phyloP scores from a whole-genome alignment of 2,329 filamentous ascomycete genomes.

The Akanthomyces muscarius region DNA sequence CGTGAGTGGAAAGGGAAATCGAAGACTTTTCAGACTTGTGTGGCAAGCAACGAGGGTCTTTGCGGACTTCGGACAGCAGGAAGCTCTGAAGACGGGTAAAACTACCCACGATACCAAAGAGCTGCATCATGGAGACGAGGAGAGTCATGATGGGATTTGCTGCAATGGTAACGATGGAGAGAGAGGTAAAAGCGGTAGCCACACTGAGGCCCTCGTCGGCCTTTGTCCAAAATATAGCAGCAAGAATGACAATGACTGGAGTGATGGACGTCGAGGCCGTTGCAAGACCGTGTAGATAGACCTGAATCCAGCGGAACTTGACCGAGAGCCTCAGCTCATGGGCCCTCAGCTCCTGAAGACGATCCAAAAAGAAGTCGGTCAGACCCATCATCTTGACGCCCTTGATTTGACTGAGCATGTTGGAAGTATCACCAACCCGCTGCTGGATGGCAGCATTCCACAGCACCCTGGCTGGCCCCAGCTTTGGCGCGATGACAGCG shows the following conservation, averaged over 20 bases:
- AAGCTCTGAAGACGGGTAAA: conserved; percentile 33
- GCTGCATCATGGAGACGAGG: conserved; percentile 31
- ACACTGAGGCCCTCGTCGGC: conserved; percentile 28
- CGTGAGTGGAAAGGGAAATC: neutral
- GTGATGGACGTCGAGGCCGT: conserved; percentile 29
- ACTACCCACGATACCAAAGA: conserved; percentile 31
- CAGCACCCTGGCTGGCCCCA: conserved; percentile 31
- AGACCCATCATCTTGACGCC: conserved; percentile 43
- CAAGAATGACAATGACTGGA: conserved; percentile 31
- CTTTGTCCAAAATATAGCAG: conserved; percentile 32
- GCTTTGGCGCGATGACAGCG: conserved; percentile 23
- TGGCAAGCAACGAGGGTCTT: conserved; percentile 15
- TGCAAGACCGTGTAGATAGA: conserved; percentile 29
- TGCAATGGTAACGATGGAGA: conserved; percentile 34
- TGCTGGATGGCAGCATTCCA: conserved; percentile 40
- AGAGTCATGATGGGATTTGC: conserved; percentile 31
- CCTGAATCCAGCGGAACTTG: conserved; percentile 33
- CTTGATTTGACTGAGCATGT: conserved; percentile 40
- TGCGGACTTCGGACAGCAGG: conserved; percentile 26
- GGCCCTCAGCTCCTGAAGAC: conserved; percentile 34
- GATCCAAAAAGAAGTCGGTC: conserved; percentile 28
- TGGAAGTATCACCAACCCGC: conserved; percentile 37
- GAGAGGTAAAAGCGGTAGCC: conserved; percentile 33
- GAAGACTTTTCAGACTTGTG: neutral
- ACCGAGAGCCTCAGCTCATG: conserved; percentile 37